Conservation (phyloP, 345 rosid genomes). For the Eucalyptus cloeziana region DNA sequence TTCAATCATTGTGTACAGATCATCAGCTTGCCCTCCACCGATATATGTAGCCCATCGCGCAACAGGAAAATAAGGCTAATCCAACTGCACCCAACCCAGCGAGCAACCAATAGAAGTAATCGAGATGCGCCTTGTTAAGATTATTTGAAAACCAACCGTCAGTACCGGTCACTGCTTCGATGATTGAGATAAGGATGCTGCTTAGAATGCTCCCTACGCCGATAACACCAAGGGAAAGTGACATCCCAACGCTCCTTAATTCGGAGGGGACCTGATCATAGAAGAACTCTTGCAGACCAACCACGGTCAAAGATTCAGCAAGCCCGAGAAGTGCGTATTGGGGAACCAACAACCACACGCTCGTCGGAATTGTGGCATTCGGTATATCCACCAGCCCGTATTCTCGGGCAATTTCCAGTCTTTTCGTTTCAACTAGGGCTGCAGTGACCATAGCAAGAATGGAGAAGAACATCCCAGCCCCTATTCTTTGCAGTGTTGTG, state of each 20-base stretch:
- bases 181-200: constrained; percentile 6
- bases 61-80: not conserved
- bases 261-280: constrained; percentile 18
- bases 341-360: constrained; percentile 17
- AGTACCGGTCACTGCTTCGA: not conserved
- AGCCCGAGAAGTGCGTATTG: constrained; percentile 11
- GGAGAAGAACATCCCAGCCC: constrained; percentile 11
- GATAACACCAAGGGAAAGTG: constrained; percentile 8
- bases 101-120: constrained; percentile 17
- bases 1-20: not conserved
- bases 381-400: constrained; percentile 7
- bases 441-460: constrained; percentile 4
- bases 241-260: constrained; percentile 9
- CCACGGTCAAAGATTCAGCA: constrained; percentile 9
- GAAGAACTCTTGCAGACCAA: constrained; percentile 22
- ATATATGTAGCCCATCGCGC: constrained; percentile 7
- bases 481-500: constrained; percentile 8
- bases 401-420: constrained; percentile 3
- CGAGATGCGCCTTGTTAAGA: constrained; percentile 17
- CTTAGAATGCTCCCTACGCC: constrained; percentile 14
- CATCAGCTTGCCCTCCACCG: not conserved
- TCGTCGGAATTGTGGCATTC: constrained; percentile 8
- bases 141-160: constrained; percentile 12
- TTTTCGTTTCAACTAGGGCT: constrained; percentile 9
- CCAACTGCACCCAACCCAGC: constrained; percentile 3